Evolutionary conservation across 352 stramenopile species (phyloP).

Genomic region (Globisporangium heterothallicum): DNA sequence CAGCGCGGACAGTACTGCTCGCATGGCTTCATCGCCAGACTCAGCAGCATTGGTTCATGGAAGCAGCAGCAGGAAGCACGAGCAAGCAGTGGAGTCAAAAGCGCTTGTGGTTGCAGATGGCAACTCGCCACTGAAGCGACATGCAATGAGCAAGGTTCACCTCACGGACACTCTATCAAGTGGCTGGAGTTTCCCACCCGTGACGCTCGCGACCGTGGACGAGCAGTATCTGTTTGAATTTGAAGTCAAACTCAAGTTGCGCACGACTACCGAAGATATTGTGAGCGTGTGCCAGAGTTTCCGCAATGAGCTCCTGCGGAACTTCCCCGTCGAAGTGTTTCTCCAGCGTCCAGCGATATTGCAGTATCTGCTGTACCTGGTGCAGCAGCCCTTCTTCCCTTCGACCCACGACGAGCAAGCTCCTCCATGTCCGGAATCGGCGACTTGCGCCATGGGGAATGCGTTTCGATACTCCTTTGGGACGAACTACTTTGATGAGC

Average conservation of each 20-base stretch:
- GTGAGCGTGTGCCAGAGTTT: slow-evolving; percentile 46
- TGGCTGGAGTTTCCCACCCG: slow-evolving; percentile 55
- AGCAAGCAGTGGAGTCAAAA: background rate
- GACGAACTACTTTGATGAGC: slow-evolving; percentile 74
- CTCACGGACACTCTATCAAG: slow-evolving; percentile 2
- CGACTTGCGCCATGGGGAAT: slow-evolving; percentile 16
- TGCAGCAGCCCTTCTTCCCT: slow-evolving; percentile 53
- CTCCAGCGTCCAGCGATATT: slow-evolving; percentile 54
- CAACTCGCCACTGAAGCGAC: background rate
- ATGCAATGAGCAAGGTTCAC: slow-evolving; percentile 2
- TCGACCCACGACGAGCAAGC: slow-evolving; percentile 3
- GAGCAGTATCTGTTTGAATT: slow-evolving; percentile 79
- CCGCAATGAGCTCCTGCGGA: slow-evolving; percentile 44
- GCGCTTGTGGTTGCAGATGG: slow-evolving; percentile 2
- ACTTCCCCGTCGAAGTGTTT: slow-evolving; percentile 69
- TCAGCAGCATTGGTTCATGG: background rate
- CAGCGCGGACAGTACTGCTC: background rate
- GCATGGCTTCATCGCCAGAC: background rate
- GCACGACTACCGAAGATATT: slow-evolving; percentile 39
- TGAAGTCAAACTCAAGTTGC: slow-evolving; percentile 61
- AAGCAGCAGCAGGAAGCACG: background rate
- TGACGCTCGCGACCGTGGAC: slow-evolving; percentile 49
- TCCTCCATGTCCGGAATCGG: background rate
- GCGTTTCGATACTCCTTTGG: slow-evolving; percentile 26
- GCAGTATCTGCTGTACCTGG: slow-evolving; percentile 56